phyloP scores from a whole-genome alignment of 169 alveolate species.

The Plasmodium fragile region DNA sequence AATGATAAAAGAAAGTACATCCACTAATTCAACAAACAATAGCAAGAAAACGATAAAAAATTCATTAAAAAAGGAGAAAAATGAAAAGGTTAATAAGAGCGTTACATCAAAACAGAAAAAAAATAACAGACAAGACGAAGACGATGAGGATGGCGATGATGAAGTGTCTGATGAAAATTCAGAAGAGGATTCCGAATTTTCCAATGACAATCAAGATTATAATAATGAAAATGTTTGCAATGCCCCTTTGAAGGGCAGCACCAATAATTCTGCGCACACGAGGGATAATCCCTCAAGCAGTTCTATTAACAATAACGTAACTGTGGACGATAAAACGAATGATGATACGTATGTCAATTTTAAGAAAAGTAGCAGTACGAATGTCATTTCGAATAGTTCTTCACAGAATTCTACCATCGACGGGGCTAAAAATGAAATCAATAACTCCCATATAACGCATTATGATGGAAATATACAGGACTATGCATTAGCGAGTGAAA shows the following conservation, averaged over 20 bases:
- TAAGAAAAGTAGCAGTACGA: neutral
- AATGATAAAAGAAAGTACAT: constrained; percentile 1
- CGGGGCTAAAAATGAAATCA: neutral
- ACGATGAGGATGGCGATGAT: neutral
- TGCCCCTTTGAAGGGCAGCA: neutral
- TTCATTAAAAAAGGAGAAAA: constrained; percentile 16
- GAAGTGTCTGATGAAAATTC: constrained; percentile 5
- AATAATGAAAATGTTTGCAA: neutral
- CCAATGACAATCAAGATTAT: neutral
- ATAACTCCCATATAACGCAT: neutral
- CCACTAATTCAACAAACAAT: neutral
- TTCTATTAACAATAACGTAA: constrained; percentile 4
- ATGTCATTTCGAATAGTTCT: neutral
- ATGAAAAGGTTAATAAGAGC: neutral
- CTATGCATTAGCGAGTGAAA: neutral
- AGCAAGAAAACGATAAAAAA: constrained; percentile 18
- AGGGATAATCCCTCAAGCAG: neutral
- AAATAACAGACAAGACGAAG: neutral
- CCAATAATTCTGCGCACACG: neutral
- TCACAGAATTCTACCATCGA: neutral
- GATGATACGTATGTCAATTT: neutral
- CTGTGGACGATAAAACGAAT: neutral
- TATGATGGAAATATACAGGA: neutral
- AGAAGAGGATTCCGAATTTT: neutral
- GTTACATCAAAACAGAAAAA: neutral